Evolutionary conservation across 768 basidiomycete species (phyloP).

Genomic region (Lactifluus subvellereus): DNA sequence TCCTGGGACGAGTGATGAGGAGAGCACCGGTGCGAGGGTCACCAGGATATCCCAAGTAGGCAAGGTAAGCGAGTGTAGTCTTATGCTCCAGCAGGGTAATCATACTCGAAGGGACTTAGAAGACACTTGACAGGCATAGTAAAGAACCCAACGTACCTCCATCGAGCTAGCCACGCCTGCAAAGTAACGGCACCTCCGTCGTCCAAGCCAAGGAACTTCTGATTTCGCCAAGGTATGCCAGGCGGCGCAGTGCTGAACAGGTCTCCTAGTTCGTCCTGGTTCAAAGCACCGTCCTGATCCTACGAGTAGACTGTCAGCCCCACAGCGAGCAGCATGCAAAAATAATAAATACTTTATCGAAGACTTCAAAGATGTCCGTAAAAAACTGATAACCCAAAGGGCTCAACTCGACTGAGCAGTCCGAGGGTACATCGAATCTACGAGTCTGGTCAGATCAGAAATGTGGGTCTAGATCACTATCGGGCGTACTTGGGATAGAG

Average conservation of each 20-base stretch:
- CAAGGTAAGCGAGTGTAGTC: constrained; percentile 89
- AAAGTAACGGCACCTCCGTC: constrained; percentile 89
- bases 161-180: constrained; percentile 97
- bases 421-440: constrained; percentile 89
- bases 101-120: constrained; percentile 54
- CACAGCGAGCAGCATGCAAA: background rate
- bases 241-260: constrained; percentile 86
- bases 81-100: constrained; percentile 92
- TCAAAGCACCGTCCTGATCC: constrained; percentile 95
- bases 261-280: constrained; percentile 73
- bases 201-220: constrained; percentile 86
- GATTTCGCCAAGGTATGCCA: constrained; percentile 93
- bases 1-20: constrained; percentile 77
- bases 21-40: constrained; percentile 79
- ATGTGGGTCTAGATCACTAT: constrained; percentile 18
- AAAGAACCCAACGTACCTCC: constrained; percentile 59
- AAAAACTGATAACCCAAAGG: constrained; percentile 96
- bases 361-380: constrained; percentile 92
- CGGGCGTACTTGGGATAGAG: constrained; percentile 74
- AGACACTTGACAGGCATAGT: background rate
- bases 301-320: constrained; percentile 29
- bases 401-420: constrained; percentile 93
- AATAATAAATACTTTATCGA: constrained; percentile 67
- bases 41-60: constrained; percentile 86
- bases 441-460: constrained; percentile 6